A percentile compares a stretch with the other conserved stretches of the same genome.
Conservation (phyloP, 331 rosid genomes). For the Prunus yedoensis region DNA sequence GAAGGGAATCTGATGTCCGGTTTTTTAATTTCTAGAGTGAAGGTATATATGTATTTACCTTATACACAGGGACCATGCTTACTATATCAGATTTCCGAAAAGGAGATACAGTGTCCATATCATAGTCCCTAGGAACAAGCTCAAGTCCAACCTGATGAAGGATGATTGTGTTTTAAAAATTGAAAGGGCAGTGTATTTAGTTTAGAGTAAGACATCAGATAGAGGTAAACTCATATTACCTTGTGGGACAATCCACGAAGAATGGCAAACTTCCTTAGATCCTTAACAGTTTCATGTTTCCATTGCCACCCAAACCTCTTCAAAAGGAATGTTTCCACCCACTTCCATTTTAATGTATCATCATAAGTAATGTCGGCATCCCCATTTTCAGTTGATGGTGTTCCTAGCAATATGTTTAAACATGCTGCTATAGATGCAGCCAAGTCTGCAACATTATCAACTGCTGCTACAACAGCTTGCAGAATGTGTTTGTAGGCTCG, state of each 20-base stretch:
- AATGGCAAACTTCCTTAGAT: constrained; percentile 80
- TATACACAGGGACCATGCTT: constrained; percentile 93
- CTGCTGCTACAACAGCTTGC: constrained; percentile 89
- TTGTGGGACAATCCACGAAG: constrained; percentile 96
- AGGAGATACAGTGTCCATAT: constrained; percentile 70
- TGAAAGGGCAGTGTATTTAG: constrained; percentile 13
- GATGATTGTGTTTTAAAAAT: constrained; percentile 19
- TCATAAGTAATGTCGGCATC: constrained; percentile 48
- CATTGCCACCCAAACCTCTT: constrained; percentile 91
- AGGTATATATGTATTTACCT: constrained; percentile 45
- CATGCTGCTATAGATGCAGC: constrained; percentile 85
- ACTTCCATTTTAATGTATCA: constrained; percentile 70
- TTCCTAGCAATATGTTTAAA: constrained; percentile 80
- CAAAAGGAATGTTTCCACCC: constrained; percentile 83
- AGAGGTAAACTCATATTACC: constrained; percentile 40
- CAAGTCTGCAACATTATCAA: constrained; percentile 67
- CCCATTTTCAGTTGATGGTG: constrained; percentile 51
- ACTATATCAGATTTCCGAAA: constrained; percentile 72
- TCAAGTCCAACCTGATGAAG: constrained; percentile 92
- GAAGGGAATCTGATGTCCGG: constrained; percentile 6
- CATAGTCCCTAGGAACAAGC: constrained; percentile 89
- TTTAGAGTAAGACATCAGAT: background rate
- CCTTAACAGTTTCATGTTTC: constrained; percentile 61
- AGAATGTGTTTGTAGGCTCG: constrained; percentile 92
- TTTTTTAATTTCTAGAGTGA: background rate